Evolutionary conservation across 2,329 filamentous ascomycete genomes (phyloP).

Genomic region (Leptographium wingfieldii): DNA sequence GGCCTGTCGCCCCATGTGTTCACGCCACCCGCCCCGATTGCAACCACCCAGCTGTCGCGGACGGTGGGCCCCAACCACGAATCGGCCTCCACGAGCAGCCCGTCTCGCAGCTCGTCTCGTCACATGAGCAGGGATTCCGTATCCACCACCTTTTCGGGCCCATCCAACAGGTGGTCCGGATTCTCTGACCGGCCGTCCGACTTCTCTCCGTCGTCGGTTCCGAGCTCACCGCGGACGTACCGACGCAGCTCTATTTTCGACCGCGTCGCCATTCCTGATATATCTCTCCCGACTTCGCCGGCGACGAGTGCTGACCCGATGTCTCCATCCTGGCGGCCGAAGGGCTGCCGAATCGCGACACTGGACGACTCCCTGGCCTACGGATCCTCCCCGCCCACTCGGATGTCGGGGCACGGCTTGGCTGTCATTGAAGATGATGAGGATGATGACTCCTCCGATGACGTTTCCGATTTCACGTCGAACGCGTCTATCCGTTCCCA

Average conservation of each 20-base stretch:
- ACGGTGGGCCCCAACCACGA: slow-evolving; percentile 23
- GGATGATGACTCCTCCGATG: background rate
- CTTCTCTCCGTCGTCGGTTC: slow-evolving; percentile 57
- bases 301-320: slow-evolving; percentile 61
- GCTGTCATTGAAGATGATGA: background rate
- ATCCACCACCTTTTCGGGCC: slow-evolving; percentile 27
- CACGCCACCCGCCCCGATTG: slow-evolving; percentile 33
- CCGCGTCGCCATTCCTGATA: slow-evolving; percentile 46
- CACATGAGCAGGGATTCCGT: slow-evolving; percentile 37
- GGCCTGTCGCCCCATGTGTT: slow-evolving; percentile 49
- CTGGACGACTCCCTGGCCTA: slow-evolving; percentile 1
- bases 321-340: slow-evolving; percentile 45
- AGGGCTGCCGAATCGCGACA: slow-evolving; percentile 29
- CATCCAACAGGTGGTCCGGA: slow-evolving; percentile 49
- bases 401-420: background rate
- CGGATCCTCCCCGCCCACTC: background rate
- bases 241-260: slow-evolving; percentile 71
- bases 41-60: slow-evolving; percentile 28
- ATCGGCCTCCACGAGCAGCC: slow-evolving; percentile 10
- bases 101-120: slow-evolving; percentile 27
- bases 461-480: background rate
- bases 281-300: slow-evolving; percentile 68
- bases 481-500: background rate
- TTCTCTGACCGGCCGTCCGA: slow-evolving; percentile 50
- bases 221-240: slow-evolving; percentile 69